A percentile compares a stretch with the other conserved stretches of the same genome.
Conservation (phyloP, 2,329 filamentous ascomycete genomes). For the Ascochyta fabae region DNA sequence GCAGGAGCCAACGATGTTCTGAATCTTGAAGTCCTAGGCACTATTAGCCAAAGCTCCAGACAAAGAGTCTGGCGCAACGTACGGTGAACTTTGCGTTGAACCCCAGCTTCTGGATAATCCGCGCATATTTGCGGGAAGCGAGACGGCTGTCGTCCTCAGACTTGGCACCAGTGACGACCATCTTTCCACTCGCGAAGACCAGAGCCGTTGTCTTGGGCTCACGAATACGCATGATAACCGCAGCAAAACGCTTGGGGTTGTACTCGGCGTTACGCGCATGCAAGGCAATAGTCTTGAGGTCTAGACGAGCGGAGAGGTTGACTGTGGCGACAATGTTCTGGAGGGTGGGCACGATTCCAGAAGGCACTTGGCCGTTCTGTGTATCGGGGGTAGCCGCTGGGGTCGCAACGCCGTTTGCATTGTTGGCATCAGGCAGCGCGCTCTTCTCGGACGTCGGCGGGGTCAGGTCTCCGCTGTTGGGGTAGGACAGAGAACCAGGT, state of each 20-base stretch:
- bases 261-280: slow-evolving; percentile 99
- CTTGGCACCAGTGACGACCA: slow-evolving; percentile 98
- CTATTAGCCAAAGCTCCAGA: slow-evolving; percentile 26
- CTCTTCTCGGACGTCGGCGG: slow-evolving; percentile 78
- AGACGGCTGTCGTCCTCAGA: slow-evolving; percentile 98
- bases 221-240: slow-evolving; percentile 99
- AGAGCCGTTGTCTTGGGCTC: slow-evolving; percentile 98
- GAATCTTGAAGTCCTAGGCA: slow-evolving; percentile 85
- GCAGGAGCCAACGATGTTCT: slow-evolving; percentile 95
- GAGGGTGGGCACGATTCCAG: slow-evolving; percentile 65
- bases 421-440: slow-evolving; percentile 58
- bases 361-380: slow-evolving; percentile 68
- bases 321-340: slow-evolving; percentile 96
- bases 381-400: slow-evolving; percentile 87
- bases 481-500: slow-evolving; percentile 89
- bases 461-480: slow-evolving; percentile 79
- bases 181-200: slow-evolving; percentile 98
- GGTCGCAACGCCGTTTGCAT: slow-evolving; percentile 76
- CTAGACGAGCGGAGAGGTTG: slow-evolving; percentile 97
- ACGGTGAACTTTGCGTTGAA: slow-evolving; percentile 97
- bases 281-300: slow-evolving; percentile 97
- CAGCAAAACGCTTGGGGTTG: slow-evolving; percentile 98
- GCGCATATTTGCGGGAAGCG: slow-evolving; percentile 94
- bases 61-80: slow-evolving; percentile 27
- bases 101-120: slow-evolving; percentile 99